Evolutionary conservation across 208 protist species (phyloP), one percentile per base, ranked within the genome.

Genomic region (Leishmania guyanensis): DNA sequence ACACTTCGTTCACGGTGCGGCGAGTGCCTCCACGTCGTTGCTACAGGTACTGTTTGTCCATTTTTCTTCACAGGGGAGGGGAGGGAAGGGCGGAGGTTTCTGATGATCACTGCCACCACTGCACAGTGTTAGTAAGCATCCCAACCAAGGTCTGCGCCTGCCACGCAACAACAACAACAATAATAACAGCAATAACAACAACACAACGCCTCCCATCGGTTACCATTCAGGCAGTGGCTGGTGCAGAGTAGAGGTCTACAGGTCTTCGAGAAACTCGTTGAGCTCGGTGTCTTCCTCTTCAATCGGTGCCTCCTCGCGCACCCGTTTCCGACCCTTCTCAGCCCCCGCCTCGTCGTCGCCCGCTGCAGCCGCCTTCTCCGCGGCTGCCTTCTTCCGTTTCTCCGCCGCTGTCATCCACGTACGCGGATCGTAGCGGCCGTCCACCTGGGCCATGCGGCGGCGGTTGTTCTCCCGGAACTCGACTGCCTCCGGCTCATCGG

Each of bases 391-490:
- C 84, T 79, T 77, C 46, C 74, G 73, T 46, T 81, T 86, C 75
- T 90, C 87, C 20, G 89, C 78, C n/a, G 83, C 84, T 43, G 93
- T 90, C 68, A 95, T 90, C 95, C 95, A 98, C 36, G 93, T 98
- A 56, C 91, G 88, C 16, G 94, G 94, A 77, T 97, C 91, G 86
- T 97, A 98, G 29, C 93, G 90, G 16, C 96, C 96, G 56, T 98
- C 95, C 69, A 97, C 90, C 88, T 98, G 94, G 56, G 96, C 96
- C 78, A 94, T 96, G 26, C 91, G 92, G 51, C 89, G 91, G 39
- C 95, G 88, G 84, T 98, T 98, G 64, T 96, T 92, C 77, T 98
- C 95, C 3, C 96, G 88, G 79, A 97, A 98, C 29, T 95, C 92
- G 14, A 92, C 86, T 0, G 96, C 95, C 82, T 97, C 95, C 8